A percentile compares a stretch with the other conserved stretches of the same genome.
Conservation (phyloP, 768 basidiomycete species). For the Tricholoma saponaceum region DNA sequence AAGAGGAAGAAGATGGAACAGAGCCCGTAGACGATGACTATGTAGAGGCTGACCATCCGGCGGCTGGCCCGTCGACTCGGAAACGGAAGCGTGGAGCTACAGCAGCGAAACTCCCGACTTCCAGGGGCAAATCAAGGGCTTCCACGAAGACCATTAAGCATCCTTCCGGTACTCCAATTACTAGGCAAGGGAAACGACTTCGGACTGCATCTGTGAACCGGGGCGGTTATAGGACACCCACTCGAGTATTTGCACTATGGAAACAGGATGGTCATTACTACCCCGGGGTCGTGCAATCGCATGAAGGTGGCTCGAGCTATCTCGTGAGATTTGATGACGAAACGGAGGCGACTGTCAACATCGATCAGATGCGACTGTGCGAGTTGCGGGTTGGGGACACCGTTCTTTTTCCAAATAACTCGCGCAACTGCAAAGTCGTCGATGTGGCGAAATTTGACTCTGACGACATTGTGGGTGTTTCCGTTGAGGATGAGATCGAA, state of each 20-base stretch:
- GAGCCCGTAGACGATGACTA: constrained; percentile 41
- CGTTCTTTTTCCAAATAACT: constrained; percentile 35
- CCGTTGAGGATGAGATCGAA: constrained; percentile 33
- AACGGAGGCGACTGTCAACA: constrained; percentile 39
- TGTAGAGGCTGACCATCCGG: constrained; percentile 26
- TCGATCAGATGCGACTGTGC: constrained; percentile 51
- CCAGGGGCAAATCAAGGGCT: constrained; percentile 17
- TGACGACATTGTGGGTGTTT: constrained; percentile 30
- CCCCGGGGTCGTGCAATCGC: constrained; percentile 48
- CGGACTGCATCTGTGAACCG: constrained; percentile 30
- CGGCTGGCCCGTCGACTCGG: constrained; percentile 25
- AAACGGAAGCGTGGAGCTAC: constrained; percentile 41
- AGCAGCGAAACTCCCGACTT: constrained; percentile 11
- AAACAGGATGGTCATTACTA: constrained; percentile 56
- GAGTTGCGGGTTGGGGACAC: constrained; percentile 53
- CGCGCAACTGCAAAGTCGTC: constrained; percentile 30
- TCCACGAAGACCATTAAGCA: constrained; percentile 21
- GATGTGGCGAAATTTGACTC: constrained; percentile 26
- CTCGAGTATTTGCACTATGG: constrained; percentile 73
- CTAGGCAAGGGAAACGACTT: constrained; percentile 34
- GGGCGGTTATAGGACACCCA: constrained; percentile 24
- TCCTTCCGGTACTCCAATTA: constrained; percentile 23
- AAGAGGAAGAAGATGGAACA: constrained; percentile 35
- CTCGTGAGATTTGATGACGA: constrained; percentile 66
- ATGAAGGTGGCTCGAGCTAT: constrained; percentile 30